phyloP scores from a whole-genome alignment of 495 filamentous ascomycete genomes.

The Aspergillus campestris region DNA sequence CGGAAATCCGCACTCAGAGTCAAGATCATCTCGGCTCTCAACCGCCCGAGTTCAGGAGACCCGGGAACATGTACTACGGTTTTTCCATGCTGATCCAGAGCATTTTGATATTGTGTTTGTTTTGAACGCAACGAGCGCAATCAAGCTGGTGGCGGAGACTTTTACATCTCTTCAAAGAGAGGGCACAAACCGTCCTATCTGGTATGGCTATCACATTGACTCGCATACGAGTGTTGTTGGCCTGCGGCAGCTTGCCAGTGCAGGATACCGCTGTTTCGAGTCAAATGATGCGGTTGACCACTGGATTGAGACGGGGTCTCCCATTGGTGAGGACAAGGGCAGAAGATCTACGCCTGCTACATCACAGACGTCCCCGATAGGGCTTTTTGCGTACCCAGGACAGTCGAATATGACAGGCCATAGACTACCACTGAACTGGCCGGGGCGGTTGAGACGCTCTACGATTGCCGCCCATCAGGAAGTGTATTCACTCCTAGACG shows the following conservation, averaged over 20 bases:
- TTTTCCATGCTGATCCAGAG: constrained; percentile 54
- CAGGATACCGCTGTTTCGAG: constrained; percentile 51
- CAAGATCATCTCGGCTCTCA: constrained; percentile 52
- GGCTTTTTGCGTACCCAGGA: constrained; percentile 67
- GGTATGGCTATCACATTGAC: constrained; percentile 69
- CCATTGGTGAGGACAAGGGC: constrained; percentile 4
- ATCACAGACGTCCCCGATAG: constrained; percentile 21
- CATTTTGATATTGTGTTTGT: constrained; percentile 64
- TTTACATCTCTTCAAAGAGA: constrained; percentile 28
- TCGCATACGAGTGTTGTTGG: constrained; percentile 70
- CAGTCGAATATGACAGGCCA: constrained; percentile 76
- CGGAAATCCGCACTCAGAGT: constrained; percentile 71
- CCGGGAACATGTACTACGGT: constrained; percentile 47
- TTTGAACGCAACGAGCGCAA: constrained; percentile 59
- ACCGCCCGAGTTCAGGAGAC: constrained; percentile 53
- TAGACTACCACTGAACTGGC: constrained; percentile 56
- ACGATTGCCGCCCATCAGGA: constrained; percentile 28
- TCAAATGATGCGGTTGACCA: constrained; percentile 55
- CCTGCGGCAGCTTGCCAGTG: constrained; percentile 51
- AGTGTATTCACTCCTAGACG: constrained; percentile 61
- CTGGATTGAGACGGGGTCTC: constrained; percentile 42
- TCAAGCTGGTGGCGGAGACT: constrained; percentile 54
- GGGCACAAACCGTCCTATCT: no score
- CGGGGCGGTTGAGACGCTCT: constrained; percentile 39
- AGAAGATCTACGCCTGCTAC: neutral